phyloP scores from a whole-genome alignment of 2,329 filamentous ascomycete genomes.

The Biscogniauxia mediterranea region DNA sequence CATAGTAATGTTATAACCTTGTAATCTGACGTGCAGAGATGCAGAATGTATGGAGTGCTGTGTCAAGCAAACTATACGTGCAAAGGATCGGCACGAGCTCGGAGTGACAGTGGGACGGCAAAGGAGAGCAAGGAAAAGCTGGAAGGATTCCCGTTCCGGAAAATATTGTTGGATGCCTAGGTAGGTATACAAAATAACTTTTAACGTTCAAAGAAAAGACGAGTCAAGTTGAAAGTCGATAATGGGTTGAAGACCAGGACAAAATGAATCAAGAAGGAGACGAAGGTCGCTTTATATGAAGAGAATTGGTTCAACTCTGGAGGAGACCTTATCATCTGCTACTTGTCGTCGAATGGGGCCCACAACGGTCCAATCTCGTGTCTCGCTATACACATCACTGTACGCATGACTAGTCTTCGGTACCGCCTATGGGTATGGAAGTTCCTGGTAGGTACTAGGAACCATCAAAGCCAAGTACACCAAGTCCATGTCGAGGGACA shows the following conservation, averaged over 20 bases:
- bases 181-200: not conserved
- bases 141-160: not conserved
- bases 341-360: not conserved
- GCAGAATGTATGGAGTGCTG: not conserved
- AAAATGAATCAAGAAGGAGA: not conserved
- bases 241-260: not conserved
- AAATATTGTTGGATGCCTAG: not conserved
- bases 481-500: not conserved
- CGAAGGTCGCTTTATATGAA: not conserved
- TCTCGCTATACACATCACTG: not conserved
- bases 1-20: constrained; percentile 3
- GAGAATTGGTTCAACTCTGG: not conserved
- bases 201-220: not conserved
- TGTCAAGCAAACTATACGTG: constrained; percentile 2
- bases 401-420: not conserved
- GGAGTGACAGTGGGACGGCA: not conserved
- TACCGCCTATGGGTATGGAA: not conserved
- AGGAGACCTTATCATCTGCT: not conserved
- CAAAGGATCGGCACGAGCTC: constrained; percentile 4
- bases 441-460: not conserved
- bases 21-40: not conserved
- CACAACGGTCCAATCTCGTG: not conserved
- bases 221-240: not conserved
- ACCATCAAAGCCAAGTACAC: not conserved
- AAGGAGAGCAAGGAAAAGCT: not conserved